phyloP scores from a whole-genome alignment of 108 stramenopile species.

The Skeletonema potamos region DNA sequence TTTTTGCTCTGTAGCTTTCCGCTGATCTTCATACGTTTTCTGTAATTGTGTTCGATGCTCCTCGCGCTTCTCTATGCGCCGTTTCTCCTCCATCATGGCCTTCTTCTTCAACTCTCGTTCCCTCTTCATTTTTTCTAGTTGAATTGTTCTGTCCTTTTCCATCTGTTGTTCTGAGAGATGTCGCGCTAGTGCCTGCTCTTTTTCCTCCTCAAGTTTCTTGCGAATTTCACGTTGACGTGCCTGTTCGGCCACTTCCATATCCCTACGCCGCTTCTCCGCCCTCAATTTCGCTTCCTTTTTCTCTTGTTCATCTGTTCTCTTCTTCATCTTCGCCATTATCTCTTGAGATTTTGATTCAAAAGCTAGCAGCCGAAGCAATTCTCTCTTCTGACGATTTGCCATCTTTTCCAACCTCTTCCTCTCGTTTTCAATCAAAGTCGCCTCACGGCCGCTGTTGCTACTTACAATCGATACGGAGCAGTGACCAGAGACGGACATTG shows the following conservation, averaged over 20 bases:
- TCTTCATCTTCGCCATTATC: conserved; percentile 24
- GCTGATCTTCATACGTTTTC: conserved; percentile 17
- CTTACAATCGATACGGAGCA: neutral
- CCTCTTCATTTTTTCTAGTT: neutral
- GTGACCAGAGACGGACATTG: neutral
- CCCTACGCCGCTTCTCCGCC: conserved; percentile 21
- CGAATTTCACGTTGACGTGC: conserved; percentile 27
- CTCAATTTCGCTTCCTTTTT: conserved; percentile 16
- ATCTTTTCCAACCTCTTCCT: conserved; percentile 31
- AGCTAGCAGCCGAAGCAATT: conserved; percentile 16
- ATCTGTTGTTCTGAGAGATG: conserved; percentile 10
- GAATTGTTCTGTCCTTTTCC: conserved; percentile 21
- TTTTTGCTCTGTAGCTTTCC: conserved; percentile 17
- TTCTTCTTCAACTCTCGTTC: conserved; percentile 18
- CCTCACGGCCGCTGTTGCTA: neutral
- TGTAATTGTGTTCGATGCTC: neutral
- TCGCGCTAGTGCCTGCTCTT: conserved; percentile 6
- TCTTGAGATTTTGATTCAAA: conserved; percentile 28
- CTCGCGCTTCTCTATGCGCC: conserved; percentile 15
- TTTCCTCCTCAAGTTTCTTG: conserved; percentile 12
- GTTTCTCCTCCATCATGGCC: conserved; percentile 9
- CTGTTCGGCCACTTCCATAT: conserved; percentile 23
- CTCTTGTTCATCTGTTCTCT: conserved; percentile 11
- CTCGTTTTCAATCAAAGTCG: conserved; percentile 20
- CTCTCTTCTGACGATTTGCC: conserved; percentile 24